Conservation (phyloP, 2,329 filamentous ascomycete genomes). For the Fusarium burgessii region DNA sequence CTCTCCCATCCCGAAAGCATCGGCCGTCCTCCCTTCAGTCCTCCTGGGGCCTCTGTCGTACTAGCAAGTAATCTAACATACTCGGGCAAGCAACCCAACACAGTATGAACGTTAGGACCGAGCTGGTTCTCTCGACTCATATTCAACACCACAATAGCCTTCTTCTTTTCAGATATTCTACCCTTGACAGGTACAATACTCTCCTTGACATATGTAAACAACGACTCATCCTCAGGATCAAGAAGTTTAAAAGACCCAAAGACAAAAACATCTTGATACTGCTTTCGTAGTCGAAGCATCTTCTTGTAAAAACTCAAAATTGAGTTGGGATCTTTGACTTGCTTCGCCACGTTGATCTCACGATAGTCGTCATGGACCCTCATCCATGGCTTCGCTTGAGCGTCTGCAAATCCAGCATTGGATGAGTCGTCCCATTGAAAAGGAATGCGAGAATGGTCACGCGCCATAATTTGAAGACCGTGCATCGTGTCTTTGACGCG, state of each 20-base stretch:
- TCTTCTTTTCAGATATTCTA: constrained; percentile 38
- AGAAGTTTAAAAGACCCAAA: constrained; percentile 70
- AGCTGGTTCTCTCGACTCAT: constrained; percentile 56
- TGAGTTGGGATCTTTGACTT: constrained; percentile 58
- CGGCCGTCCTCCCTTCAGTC: constrained; percentile 2
- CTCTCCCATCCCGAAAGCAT: constrained; percentile 36
- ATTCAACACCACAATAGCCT: constrained; percentile 58
- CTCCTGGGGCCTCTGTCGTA: constrained; percentile 21
- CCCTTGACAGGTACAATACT: constrained; percentile 35
- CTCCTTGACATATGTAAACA: constrained; percentile 68
- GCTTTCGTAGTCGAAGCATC: constrained; percentile 63
- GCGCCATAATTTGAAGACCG: constrained; percentile 67
- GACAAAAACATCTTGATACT: constrained; percentile 69
- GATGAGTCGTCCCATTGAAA: constrained; percentile 72
- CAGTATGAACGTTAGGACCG: constrained; percentile 40
- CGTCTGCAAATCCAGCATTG: constrained; percentile 71
- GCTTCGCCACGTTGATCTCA: constrained; percentile 66
- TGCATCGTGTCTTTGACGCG: constrained; percentile 60
- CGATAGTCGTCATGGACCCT: constrained; percentile 69
- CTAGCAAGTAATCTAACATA: constrained; percentile 45
- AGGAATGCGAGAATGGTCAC: constrained; percentile 74
- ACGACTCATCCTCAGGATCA: constrained; percentile 61
- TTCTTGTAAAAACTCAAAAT: constrained; percentile 71
- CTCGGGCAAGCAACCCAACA: constrained; percentile 33
- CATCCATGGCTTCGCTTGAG: constrained; percentile 71